Evolutionary conservation across 768 basidiomycete species (phyloP).

Genomic region (Termitomyces sp.): DNA sequence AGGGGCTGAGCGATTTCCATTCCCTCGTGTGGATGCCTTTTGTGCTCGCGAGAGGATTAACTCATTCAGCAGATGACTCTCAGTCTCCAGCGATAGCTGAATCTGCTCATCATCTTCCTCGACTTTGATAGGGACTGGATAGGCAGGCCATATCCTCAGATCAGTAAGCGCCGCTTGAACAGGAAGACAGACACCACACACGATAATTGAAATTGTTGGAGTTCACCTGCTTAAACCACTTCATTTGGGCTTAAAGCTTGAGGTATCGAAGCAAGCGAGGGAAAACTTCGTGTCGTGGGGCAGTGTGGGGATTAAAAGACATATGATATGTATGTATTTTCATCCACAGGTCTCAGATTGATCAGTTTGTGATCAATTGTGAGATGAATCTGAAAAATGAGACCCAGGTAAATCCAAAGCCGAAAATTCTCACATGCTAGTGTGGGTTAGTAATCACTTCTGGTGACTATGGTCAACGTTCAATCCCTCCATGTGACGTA

Average conservation of each 20-base stretch:
- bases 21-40: not conserved
- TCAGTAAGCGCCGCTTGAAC: not conserved
- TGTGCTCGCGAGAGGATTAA: not conserved
- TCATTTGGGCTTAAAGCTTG: not conserved
- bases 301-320: not conserved
- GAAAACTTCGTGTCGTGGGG: not conserved
- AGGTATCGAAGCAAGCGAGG: not conserved
- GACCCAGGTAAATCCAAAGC: too few relatives aligned
- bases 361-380: too few relatives aligned
- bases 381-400: too few relatives aligned
- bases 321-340: not conserved
- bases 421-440: too few relatives aligned
- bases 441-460: too few relatives aligned
- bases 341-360: not conserved
- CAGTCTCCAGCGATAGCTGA: not conserved
- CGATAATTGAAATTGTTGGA: not conserved
- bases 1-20: not conserved
- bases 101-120: not conserved
- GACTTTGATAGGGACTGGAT: not conserved
- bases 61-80: not conserved
- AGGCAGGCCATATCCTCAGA: not conserved
- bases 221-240: conserved; percentile 2
- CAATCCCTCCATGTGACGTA: too few relatives aligned
- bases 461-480: too few relatives aligned
- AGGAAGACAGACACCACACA: not conserved